A percentile compares a stretch with the other conserved stretches of the same genome.
Evolutionary conservation across 139 green algal genomes (phyloP).

Genomic region (Prasinococcaceae sp.): DNA sequence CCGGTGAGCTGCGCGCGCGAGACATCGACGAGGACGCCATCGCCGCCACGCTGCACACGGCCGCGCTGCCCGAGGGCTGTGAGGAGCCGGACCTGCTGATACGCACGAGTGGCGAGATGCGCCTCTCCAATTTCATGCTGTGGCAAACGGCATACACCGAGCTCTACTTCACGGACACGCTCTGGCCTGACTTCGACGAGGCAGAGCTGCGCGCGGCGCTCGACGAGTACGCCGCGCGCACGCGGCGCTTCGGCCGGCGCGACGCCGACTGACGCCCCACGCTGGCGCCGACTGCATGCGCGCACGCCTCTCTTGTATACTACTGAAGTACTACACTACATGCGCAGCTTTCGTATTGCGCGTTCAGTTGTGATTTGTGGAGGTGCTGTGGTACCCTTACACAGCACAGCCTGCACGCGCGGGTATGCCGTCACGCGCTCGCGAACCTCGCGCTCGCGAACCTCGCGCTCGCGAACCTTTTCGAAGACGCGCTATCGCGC

Average conservation of each 20-base stretch:
- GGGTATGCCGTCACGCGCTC: no score
- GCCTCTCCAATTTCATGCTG: conserved; percentile 71
- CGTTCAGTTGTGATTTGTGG: no score
- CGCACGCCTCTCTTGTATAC: no score
- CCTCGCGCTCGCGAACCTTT: no score
- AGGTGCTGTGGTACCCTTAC: no score
- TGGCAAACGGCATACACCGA: conserved; percentile 64
- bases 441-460: no score
- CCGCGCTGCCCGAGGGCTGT: conserved; percentile 4
- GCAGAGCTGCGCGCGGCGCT: conserved; percentile 26
- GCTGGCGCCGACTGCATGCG: no score
- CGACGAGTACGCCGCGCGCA: conserved; percentile 23
- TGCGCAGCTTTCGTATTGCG: no score
- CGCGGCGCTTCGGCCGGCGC: conserved; percentile 38
- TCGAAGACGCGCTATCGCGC: no score
- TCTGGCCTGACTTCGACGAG: conserved; percentile 59
- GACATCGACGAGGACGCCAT: conserved; percentile 26
- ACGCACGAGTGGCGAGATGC: conserved; percentile 56
- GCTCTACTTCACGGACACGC: conserved; percentile 40
- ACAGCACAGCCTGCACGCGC: no score
- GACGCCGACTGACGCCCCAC: no score
- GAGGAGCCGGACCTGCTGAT: conserved; percentile 55
- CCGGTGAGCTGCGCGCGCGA: conserved; percentile 29
- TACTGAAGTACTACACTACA: no score
- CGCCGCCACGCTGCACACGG: conserved; percentile 9